A percentile compares a stretch with the other conserved stretches of the same genome.
phyloP scores from a whole-genome alignment of 495 filamentous ascomycete species.

The Cladorrhinum samala region DNA sequence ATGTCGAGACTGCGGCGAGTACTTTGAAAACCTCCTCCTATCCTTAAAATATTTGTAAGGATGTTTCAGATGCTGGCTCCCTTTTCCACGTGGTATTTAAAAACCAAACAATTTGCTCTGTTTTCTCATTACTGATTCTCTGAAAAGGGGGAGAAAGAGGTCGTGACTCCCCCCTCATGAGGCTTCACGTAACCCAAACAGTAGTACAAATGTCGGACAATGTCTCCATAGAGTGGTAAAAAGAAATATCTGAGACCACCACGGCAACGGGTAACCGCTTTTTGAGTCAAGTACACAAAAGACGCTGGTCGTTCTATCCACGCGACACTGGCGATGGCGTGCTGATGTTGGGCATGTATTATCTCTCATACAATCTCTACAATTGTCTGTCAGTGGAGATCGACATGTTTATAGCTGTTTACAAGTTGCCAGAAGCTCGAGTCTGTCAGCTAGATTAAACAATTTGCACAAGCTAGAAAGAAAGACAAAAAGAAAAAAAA shows the following conservation, averaged over 20 bases:
- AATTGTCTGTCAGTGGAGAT: too few relatives aligned
- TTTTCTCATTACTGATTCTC: too few relatives aligned
- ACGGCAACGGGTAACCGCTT: background rate
- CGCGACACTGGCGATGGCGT: too few relatives aligned
- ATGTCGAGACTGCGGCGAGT: background rate
- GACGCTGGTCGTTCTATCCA: too few relatives aligned
- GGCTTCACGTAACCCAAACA: background rate
- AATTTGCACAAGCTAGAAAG: too few relatives aligned
- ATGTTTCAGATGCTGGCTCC: background rate
- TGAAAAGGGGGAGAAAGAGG: too few relatives aligned
- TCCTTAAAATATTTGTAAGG: background rate
- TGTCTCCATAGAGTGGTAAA: background rate
- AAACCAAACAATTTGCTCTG: background rate
- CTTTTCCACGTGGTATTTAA: background rate
- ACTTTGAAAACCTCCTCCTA: background rate
- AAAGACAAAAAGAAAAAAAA: too few relatives aligned
- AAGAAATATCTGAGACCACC: background rate
- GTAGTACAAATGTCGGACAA: background rate
- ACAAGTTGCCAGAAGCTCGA: too few relatives aligned
- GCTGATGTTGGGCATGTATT: too few relatives aligned
- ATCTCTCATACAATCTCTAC: too few relatives aligned
- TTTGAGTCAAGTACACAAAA: background rate
- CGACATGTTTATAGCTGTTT: too few relatives aligned
- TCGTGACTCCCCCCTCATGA: background rate
- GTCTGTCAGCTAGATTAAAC: too few relatives aligned